phyloP scores from a whole-genome alignment of 2,329 filamentous ascomycete species.

The Pseudohalonectria lignicola region DNA sequence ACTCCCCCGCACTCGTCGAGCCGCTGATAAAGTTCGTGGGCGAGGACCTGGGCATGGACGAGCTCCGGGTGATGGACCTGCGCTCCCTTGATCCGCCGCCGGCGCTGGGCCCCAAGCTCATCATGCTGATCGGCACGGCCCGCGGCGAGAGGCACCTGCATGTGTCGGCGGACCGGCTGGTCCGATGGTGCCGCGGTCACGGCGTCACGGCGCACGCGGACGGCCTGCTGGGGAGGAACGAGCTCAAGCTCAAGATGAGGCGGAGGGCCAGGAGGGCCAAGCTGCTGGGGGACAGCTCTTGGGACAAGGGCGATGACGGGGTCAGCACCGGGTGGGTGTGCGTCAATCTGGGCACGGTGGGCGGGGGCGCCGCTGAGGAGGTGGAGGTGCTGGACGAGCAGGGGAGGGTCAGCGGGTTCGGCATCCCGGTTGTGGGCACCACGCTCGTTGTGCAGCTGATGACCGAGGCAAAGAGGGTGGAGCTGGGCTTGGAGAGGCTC shows the following conservation, averaged over 20 bases:
- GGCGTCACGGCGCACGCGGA: slow-evolving; percentile 70
- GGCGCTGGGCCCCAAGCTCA: slow-evolving; percentile 73
- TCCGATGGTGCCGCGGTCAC: slow-evolving; percentile 72
- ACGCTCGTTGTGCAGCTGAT: slow-evolving; percentile 48
- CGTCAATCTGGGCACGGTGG: slow-evolving; percentile 70
- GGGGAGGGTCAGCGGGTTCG: slow-evolving; percentile 67
- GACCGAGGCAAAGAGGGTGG: slow-evolving; percentile 39
- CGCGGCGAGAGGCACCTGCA: slow-evolving; percentile 90
- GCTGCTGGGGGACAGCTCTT: slow-evolving; percentile 61
- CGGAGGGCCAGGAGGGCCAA: slow-evolving; percentile 73
- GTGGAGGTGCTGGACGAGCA: slow-evolving; percentile 30
- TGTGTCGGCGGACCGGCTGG: slow-evolving; percentile 79
- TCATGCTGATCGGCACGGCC: slow-evolving; percentile 89
- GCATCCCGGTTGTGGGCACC: slow-evolving; percentile 35
- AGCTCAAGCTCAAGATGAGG: slow-evolving; percentile 77
- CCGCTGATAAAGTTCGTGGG: slow-evolving; percentile 69
- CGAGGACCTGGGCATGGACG: slow-evolving; percentile 76
- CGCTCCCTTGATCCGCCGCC: slow-evolving; percentile 76
- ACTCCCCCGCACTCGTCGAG: slow-evolving; percentile 60
- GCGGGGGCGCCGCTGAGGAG: slow-evolving; percentile 30
- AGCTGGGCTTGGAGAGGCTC: slow-evolving; percentile 41
- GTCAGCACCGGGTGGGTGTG: slow-evolving; percentile 94
- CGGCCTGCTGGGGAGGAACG: slow-evolving; percentile 79
- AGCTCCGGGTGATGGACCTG: slow-evolving; percentile 71
- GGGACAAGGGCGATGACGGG: slow-evolving; percentile 57